Base-by-base conservation (phyloP, 2,329 filamentous ascomycete genomes). In the Amauroascus niger region DNA sequence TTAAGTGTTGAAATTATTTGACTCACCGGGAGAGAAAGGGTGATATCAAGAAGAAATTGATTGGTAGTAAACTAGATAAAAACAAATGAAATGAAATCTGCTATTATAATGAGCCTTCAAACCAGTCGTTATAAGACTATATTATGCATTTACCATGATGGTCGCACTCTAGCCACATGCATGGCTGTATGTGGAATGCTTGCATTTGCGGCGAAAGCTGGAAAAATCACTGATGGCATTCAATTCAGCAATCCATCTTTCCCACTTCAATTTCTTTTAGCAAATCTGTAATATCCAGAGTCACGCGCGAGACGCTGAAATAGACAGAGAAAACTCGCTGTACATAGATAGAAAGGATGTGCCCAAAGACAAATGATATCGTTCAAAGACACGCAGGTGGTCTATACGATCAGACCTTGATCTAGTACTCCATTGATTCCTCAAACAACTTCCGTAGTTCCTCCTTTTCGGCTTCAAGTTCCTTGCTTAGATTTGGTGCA, bases 401-500 rank as follows among this genome's bases (percentile, higher is more conserved):
- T 35, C 3, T 11, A 39, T 39, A 30, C 26, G 26, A 9, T 5
- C 6, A 39, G 4, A 32, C 33, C 9, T 30, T 55, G 30, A 13
- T 54, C 59, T 70, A 81, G 65, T 77, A 79, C 54, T 74, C 72
- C 73, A 81, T 67, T 26, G 77, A 74, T 61, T 77, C 69, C 63
- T 89, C 86, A 69, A 91, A 87, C 59, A 93, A 65, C 9, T 65
- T 69, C 58, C 81, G 77, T 62, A 93, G 69, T 70, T 90, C 84
- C 53, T 87, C 84, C 67, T 79, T 82, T 69, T 91, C 86, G 46
- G 76, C 74, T 62, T 83, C 76, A 45, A 87, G 68, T 64, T 89
- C 85, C 60, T 78, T 79, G 37, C 80, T 81, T 63, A 98, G 69
- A 24, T 80, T 89, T 0, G 93, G 94, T 28, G 93, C 93, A 58